Evolutionary conservation across 371 early-diverging fungal species (phyloP).

Genomic region (Mucor indicus): DNA sequence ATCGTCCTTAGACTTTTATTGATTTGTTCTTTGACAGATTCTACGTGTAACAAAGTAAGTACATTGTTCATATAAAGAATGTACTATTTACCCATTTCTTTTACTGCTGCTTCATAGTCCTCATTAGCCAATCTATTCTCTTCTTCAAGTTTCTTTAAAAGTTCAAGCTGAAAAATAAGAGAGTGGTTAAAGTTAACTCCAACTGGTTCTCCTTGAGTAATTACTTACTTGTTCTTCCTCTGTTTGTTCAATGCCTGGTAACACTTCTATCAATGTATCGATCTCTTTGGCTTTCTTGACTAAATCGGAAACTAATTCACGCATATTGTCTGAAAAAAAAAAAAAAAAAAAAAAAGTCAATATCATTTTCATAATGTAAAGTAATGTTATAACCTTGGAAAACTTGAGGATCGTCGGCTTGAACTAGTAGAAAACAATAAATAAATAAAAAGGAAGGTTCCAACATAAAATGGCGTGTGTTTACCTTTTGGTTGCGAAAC

Average conservation of each 20-base stretch:
- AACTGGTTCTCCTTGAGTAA: background rate
- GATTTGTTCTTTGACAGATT: slow-evolving; percentile 30
- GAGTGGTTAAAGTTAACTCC: too few species aligned
- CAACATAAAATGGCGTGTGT: background rate
- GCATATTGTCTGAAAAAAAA: slow-evolving; percentile 47
- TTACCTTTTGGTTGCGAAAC: slow-evolving; percentile 47
- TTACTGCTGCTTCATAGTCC: slow-evolving; percentile 50
- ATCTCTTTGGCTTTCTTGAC: slow-evolving; percentile 71
- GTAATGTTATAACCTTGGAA: slow-evolving; percentile 30
- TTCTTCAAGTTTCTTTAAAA: slow-evolving; percentile 28
- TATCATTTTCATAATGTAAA: too few species aligned
- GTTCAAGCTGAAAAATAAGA: slow-evolving; percentile 16
- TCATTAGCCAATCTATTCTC: slow-evolving; percentile 46
- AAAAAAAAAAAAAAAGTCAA: background rate
- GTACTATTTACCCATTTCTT: slow-evolving; percentile 37
- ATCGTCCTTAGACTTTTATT: slow-evolving; percentile 35
- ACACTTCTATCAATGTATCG: slow-evolving; percentile 63
- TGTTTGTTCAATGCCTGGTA: slow-evolving; percentile 64
- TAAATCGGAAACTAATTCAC: slow-evolving; percentile 63
- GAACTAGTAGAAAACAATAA: slow-evolving; percentile 22
- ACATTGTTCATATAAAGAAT: background rate
- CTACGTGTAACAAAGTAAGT: slow-evolving; percentile 7
- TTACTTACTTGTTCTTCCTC: slow-evolving; percentile 64
- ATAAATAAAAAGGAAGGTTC: background rate
- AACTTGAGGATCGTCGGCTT: slow-evolving; percentile 45